These are phyloP conservation scores for Anacardium occidentale DNA, from an alignment of 345 rosid species.

Conservation along the genomic window DNA sequence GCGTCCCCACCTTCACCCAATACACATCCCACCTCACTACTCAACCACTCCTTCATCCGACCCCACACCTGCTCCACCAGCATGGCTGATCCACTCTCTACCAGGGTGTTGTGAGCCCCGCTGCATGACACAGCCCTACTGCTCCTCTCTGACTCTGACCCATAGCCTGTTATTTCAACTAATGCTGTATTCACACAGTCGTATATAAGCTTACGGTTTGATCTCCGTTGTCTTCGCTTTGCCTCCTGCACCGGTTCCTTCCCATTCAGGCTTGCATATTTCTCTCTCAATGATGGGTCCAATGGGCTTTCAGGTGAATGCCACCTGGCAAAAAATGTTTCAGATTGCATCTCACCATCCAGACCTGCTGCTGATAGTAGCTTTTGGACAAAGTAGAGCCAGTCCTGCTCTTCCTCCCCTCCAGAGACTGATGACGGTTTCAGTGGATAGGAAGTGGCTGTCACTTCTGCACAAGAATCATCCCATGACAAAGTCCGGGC, in stretches of 20 bases:
- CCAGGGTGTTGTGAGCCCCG: constrained; percentile 17
- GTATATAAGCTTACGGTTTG: constrained; percentile 61
- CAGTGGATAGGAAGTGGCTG: constrained; percentile 39
- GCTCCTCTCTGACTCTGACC: constrained; percentile 32
- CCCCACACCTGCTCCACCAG: constrained; percentile 65
- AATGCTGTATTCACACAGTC: constrained; percentile 72
- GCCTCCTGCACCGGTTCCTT: constrained; percentile 66
- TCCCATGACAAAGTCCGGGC: constrained; percentile 63
- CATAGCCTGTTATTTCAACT: constrained; percentile 40
- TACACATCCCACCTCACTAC: constrained; percentile 31
- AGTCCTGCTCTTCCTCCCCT: constrained; percentile 54
- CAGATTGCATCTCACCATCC: constrained; percentile 34
- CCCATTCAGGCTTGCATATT: constrained; percentile 38
- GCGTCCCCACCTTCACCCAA: constrained; percentile 47
- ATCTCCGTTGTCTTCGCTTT: constrained; percentile 59
- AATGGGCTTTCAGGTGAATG: constrained; percentile 75
- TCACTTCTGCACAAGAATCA: constrained; percentile 38
- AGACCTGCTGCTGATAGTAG: constrained; percentile 58
- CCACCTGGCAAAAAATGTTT: constrained; percentile 49
- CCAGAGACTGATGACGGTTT: constrained; percentile 29
- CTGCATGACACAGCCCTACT: constrained; percentile 23
- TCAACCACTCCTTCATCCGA: constrained; percentile 63
- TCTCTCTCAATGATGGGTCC: constrained; percentile 69
- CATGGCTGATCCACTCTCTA: constrained; percentile 25
- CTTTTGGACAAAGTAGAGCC: constrained; percentile 53